These are phyloP conservation scores for Candida ascalaphidarum DNA, from an alignment of 805 yeast species.

Conservation along the genomic window DNA sequence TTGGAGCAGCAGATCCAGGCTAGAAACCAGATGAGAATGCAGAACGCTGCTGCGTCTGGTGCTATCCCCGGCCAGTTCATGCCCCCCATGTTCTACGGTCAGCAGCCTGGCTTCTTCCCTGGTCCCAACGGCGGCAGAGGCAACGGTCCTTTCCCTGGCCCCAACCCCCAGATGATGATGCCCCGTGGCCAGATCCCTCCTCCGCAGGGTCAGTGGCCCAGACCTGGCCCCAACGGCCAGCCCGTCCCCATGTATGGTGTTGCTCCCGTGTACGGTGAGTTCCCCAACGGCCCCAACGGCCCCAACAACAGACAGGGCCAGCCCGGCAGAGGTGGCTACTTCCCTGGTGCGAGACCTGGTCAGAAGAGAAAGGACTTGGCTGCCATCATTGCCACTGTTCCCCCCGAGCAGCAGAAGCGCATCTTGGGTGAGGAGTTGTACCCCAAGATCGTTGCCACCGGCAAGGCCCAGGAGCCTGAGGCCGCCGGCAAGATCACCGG, in stretches of 20 bases:
- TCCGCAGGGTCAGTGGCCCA: constrained; percentile 62
- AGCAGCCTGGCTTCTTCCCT: constrained; percentile 77
- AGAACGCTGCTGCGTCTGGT: constrained; percentile 87
- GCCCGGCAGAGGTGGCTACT: constrained; percentile 55
- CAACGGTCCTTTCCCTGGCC: constrained; percentile 64
- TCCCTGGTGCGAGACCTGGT: constrained; percentile 37
- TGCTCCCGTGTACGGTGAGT: constrained; percentile 68
- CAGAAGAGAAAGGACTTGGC: constrained; percentile 46
- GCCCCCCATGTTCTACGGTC: constrained; percentile 79
- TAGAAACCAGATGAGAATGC: constrained; percentile 97
- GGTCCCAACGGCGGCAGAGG: constrained; percentile 73
- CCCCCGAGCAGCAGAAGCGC: constrained; percentile 93
- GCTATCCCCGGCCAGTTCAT: constrained; percentile 84
- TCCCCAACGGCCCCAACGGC: constrained; percentile 32
- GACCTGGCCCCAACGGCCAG: constrained; percentile 77
- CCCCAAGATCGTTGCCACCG: constrained; percentile 81
- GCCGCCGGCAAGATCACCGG: constrained; percentile 99
- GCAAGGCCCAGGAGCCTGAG: constrained; percentile 83
- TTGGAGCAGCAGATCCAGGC: constrained; percentile 97
- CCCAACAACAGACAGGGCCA: constrained; percentile 12
- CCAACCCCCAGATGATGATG: constrained; percentile 76
- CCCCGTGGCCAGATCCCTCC: constrained; percentile 61
- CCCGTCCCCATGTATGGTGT: constrained; percentile 77
- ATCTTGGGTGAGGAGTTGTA: constrained; percentile 95
- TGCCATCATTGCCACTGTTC: constrained; percentile 53